phyloP scores from a whole-genome alignment of 768 basidiomycete genomes.

The Omphalotus guepiniiformis region DNA sequence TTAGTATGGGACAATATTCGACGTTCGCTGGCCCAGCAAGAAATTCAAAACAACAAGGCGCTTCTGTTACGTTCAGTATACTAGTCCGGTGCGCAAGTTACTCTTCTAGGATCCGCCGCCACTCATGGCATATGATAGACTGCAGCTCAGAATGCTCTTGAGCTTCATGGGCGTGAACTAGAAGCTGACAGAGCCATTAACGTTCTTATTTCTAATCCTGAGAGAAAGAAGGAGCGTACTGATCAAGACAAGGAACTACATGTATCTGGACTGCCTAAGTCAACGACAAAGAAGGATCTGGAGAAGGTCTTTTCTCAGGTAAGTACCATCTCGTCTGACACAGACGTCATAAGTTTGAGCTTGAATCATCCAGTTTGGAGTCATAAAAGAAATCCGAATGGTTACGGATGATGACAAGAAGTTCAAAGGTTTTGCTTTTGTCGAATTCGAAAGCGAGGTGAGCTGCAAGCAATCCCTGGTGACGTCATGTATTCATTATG shows the following conservation, averaged over 20 bases:
- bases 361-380: constrained; percentile 62
- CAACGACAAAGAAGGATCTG: constrained; percentile 73
- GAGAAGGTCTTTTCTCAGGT: constrained; percentile 76
- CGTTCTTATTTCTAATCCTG: constrained; percentile 88
- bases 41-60: constrained; percentile 89
- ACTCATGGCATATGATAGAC: constrained; percentile 29
- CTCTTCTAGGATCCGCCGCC: not conserved
- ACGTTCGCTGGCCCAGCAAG: constrained; percentile 97
- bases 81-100: constrained; percentile 62
- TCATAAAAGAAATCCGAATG: constrained; percentile 77
- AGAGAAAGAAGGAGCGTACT: constrained; percentile 82
- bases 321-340: constrained; percentile 22
- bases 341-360: not conserved
- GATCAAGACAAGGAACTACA: constrained; percentile 87
- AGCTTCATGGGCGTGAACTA: constrained; percentile 72
- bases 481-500: not conserved
- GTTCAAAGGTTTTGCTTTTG: constrained; percentile 85
- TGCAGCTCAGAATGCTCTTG: constrained; percentile 73
- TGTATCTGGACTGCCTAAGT: constrained; percentile 80
- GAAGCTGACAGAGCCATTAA: constrained; percentile 63
- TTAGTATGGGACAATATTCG: constrained; percentile 88
- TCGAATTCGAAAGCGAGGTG: constrained; percentile 87
- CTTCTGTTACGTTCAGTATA: constrained; percentile 94
- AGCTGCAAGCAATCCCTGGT: constrained; percentile 12
- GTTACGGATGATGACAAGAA: constrained; percentile 65